Evolutionary conservation across 441 rosid genomes (phyloP).

Genomic region (Pelargonium citronellum): DNA sequence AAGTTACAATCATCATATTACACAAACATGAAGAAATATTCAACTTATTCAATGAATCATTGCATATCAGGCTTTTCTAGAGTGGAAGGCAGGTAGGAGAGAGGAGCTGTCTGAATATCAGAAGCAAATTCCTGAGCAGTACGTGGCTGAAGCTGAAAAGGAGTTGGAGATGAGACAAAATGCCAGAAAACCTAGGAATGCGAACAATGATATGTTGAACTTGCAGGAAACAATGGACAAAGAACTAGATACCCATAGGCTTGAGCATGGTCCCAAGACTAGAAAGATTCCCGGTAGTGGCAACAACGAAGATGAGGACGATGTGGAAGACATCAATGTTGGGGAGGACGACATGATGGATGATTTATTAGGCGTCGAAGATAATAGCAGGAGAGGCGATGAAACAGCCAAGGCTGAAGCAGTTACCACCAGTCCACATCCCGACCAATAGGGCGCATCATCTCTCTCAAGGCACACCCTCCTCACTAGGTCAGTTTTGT

Average conservation of each 20-base stretch:
- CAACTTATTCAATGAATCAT: not conserved
- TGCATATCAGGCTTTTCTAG: constrained; percentile 46
- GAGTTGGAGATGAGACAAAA: constrained; percentile 93
- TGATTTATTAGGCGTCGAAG: constrained; percentile 64
- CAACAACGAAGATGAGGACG: constrained; percentile 70
- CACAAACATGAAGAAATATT: not conserved
- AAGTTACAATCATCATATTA: too few relatives aligned
- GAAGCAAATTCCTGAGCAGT: constrained; percentile 65
- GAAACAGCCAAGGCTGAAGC: constrained; percentile 29
- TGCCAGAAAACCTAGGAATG: constrained; percentile 67
- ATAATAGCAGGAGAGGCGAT: constrained; percentile 34
- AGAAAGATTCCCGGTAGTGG: constrained; percentile 70
- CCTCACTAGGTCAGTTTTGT: constrained; percentile 1
- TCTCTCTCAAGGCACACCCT: not conserved
- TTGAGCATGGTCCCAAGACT: constrained; percentile 91
- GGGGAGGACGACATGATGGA: constrained; percentile 90
- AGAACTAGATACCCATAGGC: constrained; percentile 79
- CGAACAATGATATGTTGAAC: constrained; percentile 43
- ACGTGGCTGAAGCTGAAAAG: constrained; percentile 64
- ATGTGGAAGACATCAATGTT: constrained; percentile 74
- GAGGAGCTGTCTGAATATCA: constrained; percentile 71
- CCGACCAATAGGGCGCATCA: too few relatives aligned
- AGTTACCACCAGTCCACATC: constrained; percentile 31
- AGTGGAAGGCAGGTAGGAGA: constrained; percentile 71
- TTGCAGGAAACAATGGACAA: constrained; percentile 96